Conservation (phyloP, 768 basidiomycete species). For the Russula foetens region DNA sequence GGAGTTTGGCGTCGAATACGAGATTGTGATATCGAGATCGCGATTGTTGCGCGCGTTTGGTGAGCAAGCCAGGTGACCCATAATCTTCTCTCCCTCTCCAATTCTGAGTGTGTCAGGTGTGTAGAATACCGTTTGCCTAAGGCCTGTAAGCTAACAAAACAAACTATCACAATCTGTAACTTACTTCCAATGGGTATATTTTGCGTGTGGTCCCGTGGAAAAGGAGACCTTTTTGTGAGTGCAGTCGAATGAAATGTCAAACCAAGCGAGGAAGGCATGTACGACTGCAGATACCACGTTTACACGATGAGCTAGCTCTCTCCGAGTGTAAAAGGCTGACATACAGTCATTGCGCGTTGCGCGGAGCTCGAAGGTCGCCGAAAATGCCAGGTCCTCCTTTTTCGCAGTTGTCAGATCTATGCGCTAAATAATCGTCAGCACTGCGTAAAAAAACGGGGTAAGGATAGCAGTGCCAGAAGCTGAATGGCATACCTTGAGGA, state of each 20-base stretch:
- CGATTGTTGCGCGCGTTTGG: slow-evolving; percentile 93
- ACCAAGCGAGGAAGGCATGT: slow-evolving; percentile 99
- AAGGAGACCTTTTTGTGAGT: slow-evolving; percentile 95
- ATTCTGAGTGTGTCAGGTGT: slow-evolving; percentile 72
- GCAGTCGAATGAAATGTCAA: slow-evolving; percentile 92
- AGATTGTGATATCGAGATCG: slow-evolving; percentile 84
- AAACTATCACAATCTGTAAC: slow-evolving; percentile 26
- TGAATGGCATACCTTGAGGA: slow-evolving; percentile 59
- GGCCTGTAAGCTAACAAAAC: background rate
- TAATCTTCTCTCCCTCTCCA: slow-evolving; percentile 61
- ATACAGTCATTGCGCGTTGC: slow-evolving; percentile 88
- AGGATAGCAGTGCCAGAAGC: background rate
- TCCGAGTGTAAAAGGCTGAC: slow-evolving; percentile 24
- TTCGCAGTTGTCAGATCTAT: slow-evolving; percentile 86
- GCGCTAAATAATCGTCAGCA: slow-evolving; percentile 39
- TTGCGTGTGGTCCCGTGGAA: slow-evolving; percentile 95
- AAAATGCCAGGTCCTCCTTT: slow-evolving; percentile 92
- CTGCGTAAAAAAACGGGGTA: background rate
- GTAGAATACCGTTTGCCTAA: slow-evolving; percentile 96
- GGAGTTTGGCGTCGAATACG: slow-evolving; percentile 40
- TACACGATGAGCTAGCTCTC: background rate
- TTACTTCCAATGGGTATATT: slow-evolving; percentile 95
- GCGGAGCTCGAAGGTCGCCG: slow-evolving; percentile 65
- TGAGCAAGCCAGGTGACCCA: slow-evolving; percentile 64
- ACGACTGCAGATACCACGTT: slow-evolving; percentile 47